A percentile compares a stretch with the other conserved stretches of the same genome.
phyloP scores from a whole-genome alignment of 306 rosid genomes.

The Vicia faba region DNA sequence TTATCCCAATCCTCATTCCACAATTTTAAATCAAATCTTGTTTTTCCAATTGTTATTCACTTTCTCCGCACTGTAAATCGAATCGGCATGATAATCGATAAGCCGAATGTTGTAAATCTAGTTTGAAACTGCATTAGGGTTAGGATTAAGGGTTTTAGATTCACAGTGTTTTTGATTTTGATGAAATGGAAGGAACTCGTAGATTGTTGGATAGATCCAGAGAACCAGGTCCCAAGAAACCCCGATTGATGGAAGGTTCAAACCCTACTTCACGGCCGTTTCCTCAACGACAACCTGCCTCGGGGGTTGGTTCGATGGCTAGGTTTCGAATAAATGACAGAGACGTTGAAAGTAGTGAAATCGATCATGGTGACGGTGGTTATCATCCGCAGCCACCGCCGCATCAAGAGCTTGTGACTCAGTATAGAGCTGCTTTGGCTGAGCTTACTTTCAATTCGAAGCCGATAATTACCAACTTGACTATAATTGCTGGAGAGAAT shows the following conservation, averaged over 20 bases:
- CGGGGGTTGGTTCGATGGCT: constrained; percentile 44
- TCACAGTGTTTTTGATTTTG: constrained; percentile 22
- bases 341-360: constrained; percentile 56
- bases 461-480: constrained; percentile 92
- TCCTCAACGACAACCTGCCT: constrained; percentile 60
- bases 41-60: neutral
- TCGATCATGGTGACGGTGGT: constrained; percentile 64
- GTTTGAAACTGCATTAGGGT: constrained; percentile 42
- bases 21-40: constrained; percentile 27
- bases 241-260: constrained; percentile 56
- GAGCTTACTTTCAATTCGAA: constrained; percentile 98
- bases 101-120: constrained; percentile 22
- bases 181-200: constrained; percentile 87
- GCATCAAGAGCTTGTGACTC: constrained; percentile 86
- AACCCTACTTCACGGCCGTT: constrained; percentile 57
- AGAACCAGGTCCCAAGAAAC: constrained; percentile 78
- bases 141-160: constrained; percentile 58
- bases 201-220: constrained; percentile 84
- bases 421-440: constrained; percentile 84
- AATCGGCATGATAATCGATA: neutral
- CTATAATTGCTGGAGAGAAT: constrained; percentile 94
- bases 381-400: constrained; percentile 81
- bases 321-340: constrained; percentile 62
- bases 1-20: constrained; percentile 34
- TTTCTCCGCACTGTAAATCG: neutral